Evolutionary conservation across 179 eudicot genomes (phyloP).

Genomic region (Corrigiola litoralis): DNA sequence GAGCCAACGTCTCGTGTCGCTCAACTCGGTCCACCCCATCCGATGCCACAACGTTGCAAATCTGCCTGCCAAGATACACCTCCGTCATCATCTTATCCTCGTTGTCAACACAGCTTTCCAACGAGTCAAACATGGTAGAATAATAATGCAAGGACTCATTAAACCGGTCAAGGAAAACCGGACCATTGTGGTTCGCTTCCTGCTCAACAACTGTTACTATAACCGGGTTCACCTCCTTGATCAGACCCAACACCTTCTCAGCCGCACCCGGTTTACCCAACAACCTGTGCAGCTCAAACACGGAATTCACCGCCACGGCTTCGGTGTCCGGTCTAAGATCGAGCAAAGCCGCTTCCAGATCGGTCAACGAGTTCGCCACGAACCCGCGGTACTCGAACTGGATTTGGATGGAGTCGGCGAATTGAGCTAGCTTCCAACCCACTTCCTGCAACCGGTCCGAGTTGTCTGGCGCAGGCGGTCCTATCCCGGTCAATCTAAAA

Average conservation of each 20-base stretch:
- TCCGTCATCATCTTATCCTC: slow-evolving; percentile 79
- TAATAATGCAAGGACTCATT: slow-evolving; percentile 77
- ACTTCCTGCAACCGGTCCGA: slow-evolving; percentile 73
- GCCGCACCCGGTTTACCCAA: slow-evolving; percentile 52
- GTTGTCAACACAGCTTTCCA: slow-evolving; percentile 39
- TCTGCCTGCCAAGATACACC: slow-evolving; percentile 75
- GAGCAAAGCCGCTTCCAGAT: slow-evolving; percentile 48
- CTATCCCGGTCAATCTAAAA: slow-evolving; percentile 75
- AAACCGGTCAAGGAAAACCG: slow-evolving; percentile 63
- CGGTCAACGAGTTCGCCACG: slow-evolving; percentile 63
- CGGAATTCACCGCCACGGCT: slow-evolving; percentile 73
- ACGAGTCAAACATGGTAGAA: slow-evolving; percentile 85
- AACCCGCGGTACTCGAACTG: slow-evolving; percentile 77
- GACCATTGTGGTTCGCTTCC: slow-evolving; percentile 73
- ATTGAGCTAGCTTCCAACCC: slow-evolving; percentile 77
- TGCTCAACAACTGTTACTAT: slow-evolving; percentile 81
- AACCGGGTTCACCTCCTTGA: slow-evolving; percentile 63
- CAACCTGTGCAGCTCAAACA: slow-evolving; percentile 68
- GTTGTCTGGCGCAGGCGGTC: slow-evolving; percentile 81
- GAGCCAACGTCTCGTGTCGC: slow-evolving; percentile 70
- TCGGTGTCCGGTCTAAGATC: slow-evolving; percentile 56
- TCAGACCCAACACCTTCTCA: slow-evolving; percentile 57
- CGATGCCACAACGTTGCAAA: slow-evolving; percentile 87
- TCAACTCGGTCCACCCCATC: slow-evolving; percentile 80
- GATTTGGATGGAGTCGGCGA: slow-evolving; percentile 65